Evolutionary conservation across 805 yeast genomes (phyloP).

Genomic region (Priceomyces haplophilus): DNA sequence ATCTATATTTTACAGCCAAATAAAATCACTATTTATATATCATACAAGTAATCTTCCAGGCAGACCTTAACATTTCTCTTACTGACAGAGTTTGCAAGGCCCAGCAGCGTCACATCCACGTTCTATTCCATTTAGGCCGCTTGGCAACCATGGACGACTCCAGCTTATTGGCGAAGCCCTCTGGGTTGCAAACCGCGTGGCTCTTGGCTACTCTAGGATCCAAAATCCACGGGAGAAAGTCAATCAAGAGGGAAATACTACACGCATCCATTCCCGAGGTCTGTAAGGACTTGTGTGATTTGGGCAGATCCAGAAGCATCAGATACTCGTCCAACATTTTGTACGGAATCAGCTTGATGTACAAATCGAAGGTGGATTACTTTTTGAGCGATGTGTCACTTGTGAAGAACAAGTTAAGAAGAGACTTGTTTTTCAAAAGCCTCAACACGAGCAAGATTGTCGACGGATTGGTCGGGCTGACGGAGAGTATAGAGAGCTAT

Average conservation of each 20-base stretch:
- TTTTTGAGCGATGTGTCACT: constrained; percentile 33
- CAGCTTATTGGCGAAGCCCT: not conserved
- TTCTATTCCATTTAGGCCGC: too few relatives aligned
- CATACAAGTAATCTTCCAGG: too few relatives aligned
- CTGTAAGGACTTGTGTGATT: constrained; percentile 23
- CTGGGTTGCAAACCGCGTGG: constrained; percentile 29
- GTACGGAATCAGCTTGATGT: constrained; percentile 48
- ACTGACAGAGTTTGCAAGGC: too few relatives aligned
- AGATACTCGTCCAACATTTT: constrained; percentile 43
- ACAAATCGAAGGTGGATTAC: constrained; percentile 48
- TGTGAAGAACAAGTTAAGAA: constrained; percentile 11
- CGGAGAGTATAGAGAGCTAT: not conserved
- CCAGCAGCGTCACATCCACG: too few relatives aligned
- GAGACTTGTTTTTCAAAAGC: constrained; percentile 6
- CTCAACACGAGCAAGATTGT: not conserved
- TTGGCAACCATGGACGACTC: constrained; percentile 3
- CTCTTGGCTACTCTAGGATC: constrained; percentile 42
- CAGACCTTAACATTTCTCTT: too few relatives aligned
- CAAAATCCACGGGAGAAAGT: constrained; percentile 23
- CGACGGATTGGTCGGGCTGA: not conserved
- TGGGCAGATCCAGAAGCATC: constrained; percentile 8
- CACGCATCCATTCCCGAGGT: constrained; percentile 40
- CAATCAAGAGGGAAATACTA: constrained; percentile 29
- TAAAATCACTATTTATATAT: too few relatives aligned
- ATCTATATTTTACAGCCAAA: too few relatives aligned